Base-by-base conservation (phyloP, 1,139 yeast species). In the Pichia kudriavzevii region DNA sequence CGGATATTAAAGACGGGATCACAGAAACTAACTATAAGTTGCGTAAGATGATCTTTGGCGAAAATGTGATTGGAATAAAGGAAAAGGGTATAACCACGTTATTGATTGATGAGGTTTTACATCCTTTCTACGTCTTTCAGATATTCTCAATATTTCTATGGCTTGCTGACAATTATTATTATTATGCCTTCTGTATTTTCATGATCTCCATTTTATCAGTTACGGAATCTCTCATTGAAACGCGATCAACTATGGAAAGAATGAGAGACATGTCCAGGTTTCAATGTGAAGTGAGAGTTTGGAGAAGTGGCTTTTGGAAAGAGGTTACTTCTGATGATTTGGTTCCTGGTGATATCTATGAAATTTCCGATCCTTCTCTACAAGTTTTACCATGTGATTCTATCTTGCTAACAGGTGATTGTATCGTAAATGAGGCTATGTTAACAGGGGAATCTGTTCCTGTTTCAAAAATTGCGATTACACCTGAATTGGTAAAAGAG, bases 241-340 rank as follows among this genome's bases (percentile, higher is more conserved):
- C 97, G 0, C 80, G 73, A 49, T 67, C 75, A 21, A 82, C 95
- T 3, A 71, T 87, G 59, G 61, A 63, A 32, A 67, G 95, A 43
- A 66, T 93, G 47, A 72, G 82, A 35, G 79, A 78, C 32, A 72
- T 91, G 43, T 82, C 95, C 0, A 66, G 66, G 38, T 79, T 80
- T 50, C 70, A 67, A 11, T 82, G 94, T 52, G 88, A 79, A 35
- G 83, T 88, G 2, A 72, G 97, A 52, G 96, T 84, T 2, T 77
- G 93, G 72, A 74, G 98, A 55, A 87, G 83, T 53, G 95, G 82
- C 8, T 91, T 84, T 56, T 91, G 98, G 98, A 81, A 79, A 36
- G 88, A 81, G 44, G 66, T 82, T 2, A 69, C 72, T 28, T 82
- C 95, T 1, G 66, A 69, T n/a, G 93, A 85, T 34, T 66, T 91